These are phyloP conservation scores for Leccinellum albellum DNA, from an alignment of 768 basidiomycete genomes.

Conservation along the genomic window DNA sequence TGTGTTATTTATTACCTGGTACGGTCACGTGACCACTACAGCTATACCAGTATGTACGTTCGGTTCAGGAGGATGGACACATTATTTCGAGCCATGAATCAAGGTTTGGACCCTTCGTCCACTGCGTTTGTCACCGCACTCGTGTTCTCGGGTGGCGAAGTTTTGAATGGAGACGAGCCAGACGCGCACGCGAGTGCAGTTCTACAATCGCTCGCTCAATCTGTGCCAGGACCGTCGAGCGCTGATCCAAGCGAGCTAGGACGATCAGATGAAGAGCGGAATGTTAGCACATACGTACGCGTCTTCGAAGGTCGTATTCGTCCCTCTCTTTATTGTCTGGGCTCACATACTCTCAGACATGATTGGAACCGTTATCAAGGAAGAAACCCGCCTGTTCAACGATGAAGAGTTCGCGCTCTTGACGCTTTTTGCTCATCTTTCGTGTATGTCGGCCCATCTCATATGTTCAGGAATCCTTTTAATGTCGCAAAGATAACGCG, in stretches of 20 bases:
- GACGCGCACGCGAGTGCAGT: slow-evolving; percentile 1
- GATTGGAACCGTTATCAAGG: slow-evolving; percentile 46
- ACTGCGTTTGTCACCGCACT: slow-evolving; percentile 21
- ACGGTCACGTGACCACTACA: slow-evolving; percentile 15
- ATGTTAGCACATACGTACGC: slow-evolving; percentile 25
- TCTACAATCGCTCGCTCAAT: slow-evolving; percentile 7
- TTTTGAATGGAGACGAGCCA: slow-evolving; percentile 15
- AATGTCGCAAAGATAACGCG: slow-evolving; percentile 42
- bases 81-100: slow-evolving; percentile 4
- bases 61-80: neutral
- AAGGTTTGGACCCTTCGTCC: slow-evolving; percentile 5
- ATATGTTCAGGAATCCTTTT: neutral
- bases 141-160: slow-evolving; percentile 30
- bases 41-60: neutral
- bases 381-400: slow-evolving; percentile 52
- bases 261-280: slow-evolving; percentile 4
- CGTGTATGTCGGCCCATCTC: slow-evolving; percentile 40
- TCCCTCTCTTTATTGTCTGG: neutral
- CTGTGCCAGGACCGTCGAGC: slow-evolving; percentile 13
- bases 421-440: slow-evolving; percentile 38
- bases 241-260: neutral
- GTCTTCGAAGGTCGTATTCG: slow-evolving; percentile 27
- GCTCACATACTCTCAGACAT: slow-evolving; percentile 43
- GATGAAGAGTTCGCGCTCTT: slow-evolving; percentile 45
- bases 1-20: neutral